Percentiles rank a stretch among this genome's conserved stretches.
These are phyloP conservation scores for Colletotrichum somersetense DNA, from an alignment of 2,329 filamentous ascomycete species.

Conservation along the genomic window DNA sequence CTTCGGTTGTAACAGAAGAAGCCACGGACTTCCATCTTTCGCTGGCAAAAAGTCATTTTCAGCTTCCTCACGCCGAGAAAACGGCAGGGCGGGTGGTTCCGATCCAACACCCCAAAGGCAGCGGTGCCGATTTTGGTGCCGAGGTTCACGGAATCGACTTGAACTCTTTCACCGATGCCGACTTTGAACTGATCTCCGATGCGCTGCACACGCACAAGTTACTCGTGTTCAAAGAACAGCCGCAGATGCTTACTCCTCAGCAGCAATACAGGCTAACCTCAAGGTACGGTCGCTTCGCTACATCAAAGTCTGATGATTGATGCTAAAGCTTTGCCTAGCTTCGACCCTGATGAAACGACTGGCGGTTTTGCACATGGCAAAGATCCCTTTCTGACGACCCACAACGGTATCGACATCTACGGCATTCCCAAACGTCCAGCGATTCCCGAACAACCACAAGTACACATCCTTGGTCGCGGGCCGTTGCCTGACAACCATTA, in stretches of 20 bases:
- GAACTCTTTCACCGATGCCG: constrained; percentile 50
- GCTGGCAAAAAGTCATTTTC: constrained; percentile 41
- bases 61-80: constrained; percentile 46
- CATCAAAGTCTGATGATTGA: constrained; percentile 49
- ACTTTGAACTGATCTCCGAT: constrained; percentile 53
- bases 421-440: constrained; percentile 59
- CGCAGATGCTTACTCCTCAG: constrained; percentile 53
- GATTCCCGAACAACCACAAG: constrained; percentile 53
- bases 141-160: constrained; percentile 54
- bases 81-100: constrained; percentile 45
- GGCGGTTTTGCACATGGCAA: constrained; percentile 54
- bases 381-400: constrained; percentile 51
- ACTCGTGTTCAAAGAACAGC: constrained; percentile 58
- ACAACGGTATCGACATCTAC: constrained; percentile 47
- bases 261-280: constrained; percentile 56
- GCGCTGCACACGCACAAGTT: constrained; percentile 60
- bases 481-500: constrained; percentile 56
- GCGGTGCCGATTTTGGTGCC: constrained; percentile 53
- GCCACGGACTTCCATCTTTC: constrained; percentile 40
- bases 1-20: constrained; percentile 44
- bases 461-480: constrained; percentile 54
- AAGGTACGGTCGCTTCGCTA: constrained; percentile 19
- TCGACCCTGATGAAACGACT: constrained; percentile 45
- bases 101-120: constrained; percentile 45
- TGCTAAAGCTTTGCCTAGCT: constrained; percentile 23